phyloP scores from a whole-genome alignment of 1,284 basidiomycete species.

The Cerrena zonata region DNA sequence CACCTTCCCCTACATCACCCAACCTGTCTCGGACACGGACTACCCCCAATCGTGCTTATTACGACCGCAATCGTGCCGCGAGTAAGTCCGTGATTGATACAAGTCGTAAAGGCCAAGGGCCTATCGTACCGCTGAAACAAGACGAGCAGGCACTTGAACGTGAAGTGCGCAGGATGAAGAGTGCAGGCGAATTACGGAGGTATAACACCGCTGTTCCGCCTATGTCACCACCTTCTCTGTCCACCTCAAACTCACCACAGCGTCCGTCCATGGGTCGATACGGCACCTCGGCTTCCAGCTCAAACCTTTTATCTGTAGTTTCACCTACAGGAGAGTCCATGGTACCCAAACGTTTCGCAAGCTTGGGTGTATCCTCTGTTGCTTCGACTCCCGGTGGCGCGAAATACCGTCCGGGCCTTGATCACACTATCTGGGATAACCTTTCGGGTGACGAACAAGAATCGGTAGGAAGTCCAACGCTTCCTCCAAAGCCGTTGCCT shows the following conservation, averaged over 20 bases:
- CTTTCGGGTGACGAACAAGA: slow-evolving; percentile 20
- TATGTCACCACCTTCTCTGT: slow-evolving; percentile 14
- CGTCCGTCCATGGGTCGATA: slow-evolving; percentile 46
- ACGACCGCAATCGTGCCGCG: slow-evolving; percentile 39
- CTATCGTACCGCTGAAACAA: slow-evolving; percentile 26
- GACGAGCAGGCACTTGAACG: slow-evolving; percentile 42
- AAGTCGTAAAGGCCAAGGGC: slow-evolving; percentile 11
- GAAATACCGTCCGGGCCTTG: slow-evolving; percentile 20
- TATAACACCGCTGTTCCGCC: slow-evolving; percentile 23
- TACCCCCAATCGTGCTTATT: slow-evolving; percentile 60
- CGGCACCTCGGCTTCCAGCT: slow-evolving; percentile 55
- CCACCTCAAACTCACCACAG: slow-evolving; percentile 31
- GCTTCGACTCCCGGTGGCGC: slow-evolving; percentile 20
- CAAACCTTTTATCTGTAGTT: slow-evolving; percentile 46
- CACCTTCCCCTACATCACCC: slow-evolving; percentile 30
- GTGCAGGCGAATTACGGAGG: slow-evolving; percentile 72
- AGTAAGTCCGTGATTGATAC: slow-evolving; percentile 17
- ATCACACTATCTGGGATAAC: slow-evolving; percentile 30
- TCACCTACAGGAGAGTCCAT: slow-evolving; percentile 33
- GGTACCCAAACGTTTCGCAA: slow-evolving; percentile 56
- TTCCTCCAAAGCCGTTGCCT: slow-evolving; percentile 3
- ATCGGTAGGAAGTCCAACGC: slow-evolving; percentile 7
- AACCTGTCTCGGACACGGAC: slow-evolving; percentile 64
- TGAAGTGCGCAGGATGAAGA: slow-evolving; percentile 79
- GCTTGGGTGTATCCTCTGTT: slow-evolving; percentile 46